phyloP scores from a whole-genome alignment of 2,329 filamentous ascomycete genomes.

The Cordyceps cicadae region DNA sequence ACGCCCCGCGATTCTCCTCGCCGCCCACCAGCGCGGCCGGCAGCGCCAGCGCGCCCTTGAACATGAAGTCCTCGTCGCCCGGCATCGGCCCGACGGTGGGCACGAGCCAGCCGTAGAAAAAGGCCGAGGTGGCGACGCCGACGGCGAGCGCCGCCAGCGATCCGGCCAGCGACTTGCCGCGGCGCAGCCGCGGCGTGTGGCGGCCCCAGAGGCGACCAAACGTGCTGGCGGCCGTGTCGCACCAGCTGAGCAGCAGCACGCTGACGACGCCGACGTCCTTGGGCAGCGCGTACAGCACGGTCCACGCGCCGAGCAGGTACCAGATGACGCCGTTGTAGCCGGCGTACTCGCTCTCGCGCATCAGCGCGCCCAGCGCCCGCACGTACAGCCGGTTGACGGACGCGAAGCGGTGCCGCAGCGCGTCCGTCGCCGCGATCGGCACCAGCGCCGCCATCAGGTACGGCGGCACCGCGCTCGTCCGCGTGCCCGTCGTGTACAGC shows the following conservation, averaged over 20 bases:
- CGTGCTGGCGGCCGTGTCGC: conserved; percentile 92
- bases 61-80: conserved; percentile 67
- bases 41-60: conserved; percentile 65
- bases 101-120: conserved; percentile 84
- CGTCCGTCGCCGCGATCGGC: conserved; percentile 74
- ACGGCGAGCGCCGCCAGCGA: conserved; percentile 75
- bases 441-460: conserved; percentile 73
- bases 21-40: conserved; percentile 53
- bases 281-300: conserved; percentile 76
- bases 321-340: conserved; percentile 97
- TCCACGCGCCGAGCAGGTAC: conserved; percentile 86
- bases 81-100: conserved; percentile 58
- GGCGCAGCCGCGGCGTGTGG: conserved; percentile 77
- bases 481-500: conserved; percentile 73
- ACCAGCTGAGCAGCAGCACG: conserved; percentile 90
- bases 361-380: conserved; percentile 72
- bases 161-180: conserved; percentile 86
- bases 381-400: conserved; percentile 85
- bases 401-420: conserved; percentile 73
- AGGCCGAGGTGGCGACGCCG: conserved; percentile 71
- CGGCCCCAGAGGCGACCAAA: conserved; percentile 84
- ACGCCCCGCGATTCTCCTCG: conserved; percentile 50
- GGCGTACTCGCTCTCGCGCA: conserved; percentile 91
- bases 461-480: conserved; percentile 71
- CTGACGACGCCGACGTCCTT: conserved; percentile 90